A percentile compares a stretch with the other conserved stretches of the same genome.
Evolutionary conservation across 495 filamentous ascomycete species (phyloP).

Genomic region (Aspergillus bridgeri): DNA sequence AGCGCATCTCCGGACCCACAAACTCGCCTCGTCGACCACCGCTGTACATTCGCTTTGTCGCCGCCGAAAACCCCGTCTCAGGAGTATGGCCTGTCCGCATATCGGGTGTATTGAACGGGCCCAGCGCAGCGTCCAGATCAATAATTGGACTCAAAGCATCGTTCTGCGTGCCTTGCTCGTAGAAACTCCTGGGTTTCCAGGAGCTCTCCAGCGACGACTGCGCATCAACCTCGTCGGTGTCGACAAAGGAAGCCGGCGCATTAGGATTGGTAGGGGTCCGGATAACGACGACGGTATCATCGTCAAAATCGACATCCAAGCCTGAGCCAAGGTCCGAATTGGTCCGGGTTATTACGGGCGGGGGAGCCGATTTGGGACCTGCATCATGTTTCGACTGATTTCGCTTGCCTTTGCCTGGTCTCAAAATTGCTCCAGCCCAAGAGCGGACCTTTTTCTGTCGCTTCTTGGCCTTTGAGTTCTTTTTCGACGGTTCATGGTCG

Average conservation of each 20-base stretch:
- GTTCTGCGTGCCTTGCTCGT: constrained; percentile 47
- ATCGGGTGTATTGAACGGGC: constrained; percentile 82
- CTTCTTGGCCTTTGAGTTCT: constrained; percentile 53
- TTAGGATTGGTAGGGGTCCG: constrained; percentile 41
- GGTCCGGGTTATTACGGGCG: constrained; percentile 40
- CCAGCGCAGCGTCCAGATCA: constrained; percentile 92
- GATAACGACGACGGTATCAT: constrained; percentile 51
- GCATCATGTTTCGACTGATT: constrained; percentile 34
- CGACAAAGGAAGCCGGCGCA: constrained; percentile 22
- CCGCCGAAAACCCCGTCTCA: constrained; percentile 54
- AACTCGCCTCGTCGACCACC: constrained; percentile 71
- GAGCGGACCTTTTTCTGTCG: constrained; percentile 76
- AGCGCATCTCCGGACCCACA: constrained; percentile 78
- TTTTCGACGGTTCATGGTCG: constrained; percentile 23
- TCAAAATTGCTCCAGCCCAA: constrained; percentile 76
- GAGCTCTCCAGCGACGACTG: constrained; percentile 32
- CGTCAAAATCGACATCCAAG: constrained; percentile 51
- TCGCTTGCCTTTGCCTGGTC: constrained; percentile 56
- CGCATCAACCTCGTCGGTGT: constrained; percentile 25
- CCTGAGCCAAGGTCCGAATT: constrained; percentile 42
- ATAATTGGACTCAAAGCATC: constrained; percentile 74
- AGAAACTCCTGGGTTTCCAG: constrained; percentile 49
- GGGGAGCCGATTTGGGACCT: constrained; percentile 33
- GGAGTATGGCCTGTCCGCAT: constrained; percentile 42
- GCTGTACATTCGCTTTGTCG: constrained; percentile 83